Base-by-base conservation (phyloP, 176 grass and related monocot species). In the Thinopyrum elongatum region DNA sequence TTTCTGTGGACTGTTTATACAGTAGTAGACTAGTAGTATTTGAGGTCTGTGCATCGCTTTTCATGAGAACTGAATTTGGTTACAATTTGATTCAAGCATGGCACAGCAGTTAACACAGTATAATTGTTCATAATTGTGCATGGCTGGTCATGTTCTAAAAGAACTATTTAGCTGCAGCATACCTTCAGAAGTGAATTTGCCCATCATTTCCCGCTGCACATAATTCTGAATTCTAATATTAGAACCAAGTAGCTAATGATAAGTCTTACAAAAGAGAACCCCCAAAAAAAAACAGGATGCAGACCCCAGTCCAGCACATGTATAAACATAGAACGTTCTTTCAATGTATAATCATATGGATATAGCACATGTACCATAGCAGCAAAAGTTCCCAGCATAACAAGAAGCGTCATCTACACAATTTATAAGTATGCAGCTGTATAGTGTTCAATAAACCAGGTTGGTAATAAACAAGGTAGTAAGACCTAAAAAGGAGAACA, bases 371-470 rank as follows among this genome's bases (percentile, higher is more conserved):
- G 42, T 30, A 75, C 42, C 14, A 51, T 9, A 75, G 42, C 42
- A 51, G 72, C 42, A 21, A 51, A 75, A 16, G 15, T 30, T 4
- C 41, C 41, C 15, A 75, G 21, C 25, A 74, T 10, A 75, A 51
- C 46, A 19, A 44, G 44, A n/a, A 66, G 21, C 38, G 23, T 14
- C 6, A 75, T 33, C 59, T 4, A 79, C 10, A 53, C 33, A 30
- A 11, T 34, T 49, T 6, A 84, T 6, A 84, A 73, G 12, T 33
- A 64, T 29, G 41, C 10, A 83, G 21, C 25, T 39, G 1, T 46
- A 78, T 65, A 58, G 78, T 84, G 10, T 82, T 65, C 55, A 11
- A 22, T 57, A 57, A 36, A 86, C n/a, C n/a, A n/a, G n/a, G n/a
- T n/a, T n/a, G n/a, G n/a, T n/a, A n/a, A n/a, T n/a, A n/a, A n/a